phyloP scores from a whole-genome alignment of 768 basidiomycete genomes.

The Tylopilus sp. region DNA sequence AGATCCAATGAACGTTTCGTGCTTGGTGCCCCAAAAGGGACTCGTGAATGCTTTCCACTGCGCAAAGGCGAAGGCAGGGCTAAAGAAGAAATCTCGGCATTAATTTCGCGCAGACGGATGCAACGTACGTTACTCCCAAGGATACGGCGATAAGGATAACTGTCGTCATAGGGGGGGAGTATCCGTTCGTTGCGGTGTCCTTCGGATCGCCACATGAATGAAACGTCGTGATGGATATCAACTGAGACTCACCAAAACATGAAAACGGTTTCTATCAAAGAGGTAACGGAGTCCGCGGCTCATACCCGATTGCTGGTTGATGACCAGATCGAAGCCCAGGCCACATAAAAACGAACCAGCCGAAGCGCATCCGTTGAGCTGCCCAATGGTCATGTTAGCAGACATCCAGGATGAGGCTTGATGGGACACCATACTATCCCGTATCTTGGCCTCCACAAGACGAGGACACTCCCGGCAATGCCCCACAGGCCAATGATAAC shows the following conservation, averaged over 20 bases:
- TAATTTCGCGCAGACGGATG: not conserved
- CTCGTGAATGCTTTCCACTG: slow-evolving; percentile 53
- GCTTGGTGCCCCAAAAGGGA: slow-evolving; percentile 40
- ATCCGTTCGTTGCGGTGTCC: slow-evolving; percentile 48
- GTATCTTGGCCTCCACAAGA: slow-evolving; percentile 44
- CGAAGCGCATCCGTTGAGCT: slow-evolving; percentile 52
- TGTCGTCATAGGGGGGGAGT: slow-evolving; percentile 48
- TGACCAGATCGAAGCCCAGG: slow-evolving; percentile 53
- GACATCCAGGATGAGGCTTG: not conserved
- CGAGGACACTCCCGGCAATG: slow-evolving; percentile 37
- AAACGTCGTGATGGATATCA: not conserved
- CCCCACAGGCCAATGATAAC: slow-evolving; percentile 47
- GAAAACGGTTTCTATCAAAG: slow-evolving; percentile 59
- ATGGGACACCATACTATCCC: slow-evolving; percentile 43
- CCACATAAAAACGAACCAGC: slow-evolving; percentile 57
- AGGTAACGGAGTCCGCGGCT: slow-evolving; percentile 61
- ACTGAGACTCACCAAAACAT: slow-evolving; percentile 44
- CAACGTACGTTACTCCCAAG: slow-evolving; percentile 51
- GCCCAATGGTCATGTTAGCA: slow-evolving; percentile 7
- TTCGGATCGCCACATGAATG: slow-evolving; percentile 20
- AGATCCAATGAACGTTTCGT: slow-evolving; percentile 24
- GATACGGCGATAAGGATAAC: slow-evolving; percentile 52
- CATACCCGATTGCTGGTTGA: slow-evolving; percentile 59
- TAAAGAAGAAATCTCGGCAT: slow-evolving; percentile 19
- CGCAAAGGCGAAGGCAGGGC: slow-evolving; percentile 49